Conservation (phyloP, 2,329 filamentous ascomycete genomes). For the Beauveria pseudobassiana region DNA sequence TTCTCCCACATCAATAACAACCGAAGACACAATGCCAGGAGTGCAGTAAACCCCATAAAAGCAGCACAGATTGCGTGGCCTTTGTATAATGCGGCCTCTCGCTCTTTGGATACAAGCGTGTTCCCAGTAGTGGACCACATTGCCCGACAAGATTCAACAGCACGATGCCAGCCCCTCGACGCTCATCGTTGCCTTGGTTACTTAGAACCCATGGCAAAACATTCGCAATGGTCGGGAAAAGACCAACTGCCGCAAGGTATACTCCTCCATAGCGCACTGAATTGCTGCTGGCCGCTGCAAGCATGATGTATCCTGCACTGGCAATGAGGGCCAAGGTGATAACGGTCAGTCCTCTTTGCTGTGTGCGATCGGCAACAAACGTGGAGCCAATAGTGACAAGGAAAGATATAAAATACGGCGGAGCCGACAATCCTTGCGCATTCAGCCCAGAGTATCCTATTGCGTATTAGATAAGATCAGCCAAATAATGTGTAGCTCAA, state of each 20-base stretch:
- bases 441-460: conserved; percentile 27
- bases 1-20: conserved; percentile 15
- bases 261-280: conserved; percentile 29
- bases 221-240: conserved; percentile 22
- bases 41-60: conserved; percentile 17
- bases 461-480: neutral
- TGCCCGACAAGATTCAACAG: conserved; percentile 71
- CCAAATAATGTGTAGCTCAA: neutral
- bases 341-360: conserved; percentile 27
- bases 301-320: conserved; percentile 22
- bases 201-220: conserved; percentile 28
- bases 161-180: conserved; percentile 64
- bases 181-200: conserved; percentile 60
- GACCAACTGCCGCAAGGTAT: conserved; percentile 27
- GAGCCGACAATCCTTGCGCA: conserved; percentile 34
- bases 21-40: conserved; percentile 13
- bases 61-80: conserved; percentile 17
- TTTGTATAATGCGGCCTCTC: conserved; percentile 46
- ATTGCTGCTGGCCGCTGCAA: conserved; percentile 13
- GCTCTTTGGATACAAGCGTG: conserved; percentile 47
- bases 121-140: conserved; percentile 59
- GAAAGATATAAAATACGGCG: conserved; percentile 33
- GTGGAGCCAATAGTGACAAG: conserved; percentile 24
- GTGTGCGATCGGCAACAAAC: conserved; percentile 27
- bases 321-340: conserved; percentile 16